Conservation (phyloP, 2,329 filamentous ascomycete genomes). For the Gremmenia infestans region DNA sequence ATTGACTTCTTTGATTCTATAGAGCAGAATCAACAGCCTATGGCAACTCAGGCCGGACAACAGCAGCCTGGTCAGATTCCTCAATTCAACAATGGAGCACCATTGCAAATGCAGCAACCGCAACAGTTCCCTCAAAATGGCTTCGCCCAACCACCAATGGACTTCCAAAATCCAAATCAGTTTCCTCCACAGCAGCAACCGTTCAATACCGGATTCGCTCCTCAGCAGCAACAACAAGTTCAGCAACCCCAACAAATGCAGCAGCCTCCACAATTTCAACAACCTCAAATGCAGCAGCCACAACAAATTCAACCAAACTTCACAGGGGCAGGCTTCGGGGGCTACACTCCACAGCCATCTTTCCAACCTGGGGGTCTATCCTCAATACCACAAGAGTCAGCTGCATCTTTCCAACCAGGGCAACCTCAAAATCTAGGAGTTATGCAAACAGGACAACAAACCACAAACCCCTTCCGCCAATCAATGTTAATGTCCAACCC, state of each 20-base stretch:
- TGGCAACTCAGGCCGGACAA: conserved; percentile 43
- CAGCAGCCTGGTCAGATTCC: conserved; percentile 29
- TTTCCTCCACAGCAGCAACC: conserved; percentile 37
- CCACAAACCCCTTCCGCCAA: conserved; percentile 89
- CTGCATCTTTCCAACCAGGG: conserved; percentile 45
- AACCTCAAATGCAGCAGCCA: conserved; percentile 5
- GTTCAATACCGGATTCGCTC: conserved; percentile 28
- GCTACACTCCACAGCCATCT: conserved; percentile 64
- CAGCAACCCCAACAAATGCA: conserved; percentile 25
- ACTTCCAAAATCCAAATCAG: conserved; percentile 38
- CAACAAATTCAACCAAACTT: conserved; percentile 54
- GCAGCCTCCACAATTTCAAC: conserved; percentile 4
- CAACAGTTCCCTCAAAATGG: conserved; percentile 38
- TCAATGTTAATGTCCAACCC: conserved; percentile 68
- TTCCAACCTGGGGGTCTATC: conserved; percentile 51
- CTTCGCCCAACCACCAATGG: conserved; percentile 38
- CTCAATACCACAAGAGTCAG: conserved; percentile 53
- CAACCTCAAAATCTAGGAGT: conserved; percentile 37
- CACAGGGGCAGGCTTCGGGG: conserved; percentile 78
- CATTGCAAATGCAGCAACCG: conserved; percentile 32
- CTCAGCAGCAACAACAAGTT: conserved; percentile 30
- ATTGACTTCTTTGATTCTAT: conserved; percentile 96
- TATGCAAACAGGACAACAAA: conserved; percentile 48
- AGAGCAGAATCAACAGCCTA: conserved; percentile 77
- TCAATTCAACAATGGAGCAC: conserved; percentile 21